Evolutionary conservation across 2,329 filamentous ascomycete species (phyloP), one percentile per base, ranked within the genome.

Genomic region (Aspergillus sp.): DNA sequence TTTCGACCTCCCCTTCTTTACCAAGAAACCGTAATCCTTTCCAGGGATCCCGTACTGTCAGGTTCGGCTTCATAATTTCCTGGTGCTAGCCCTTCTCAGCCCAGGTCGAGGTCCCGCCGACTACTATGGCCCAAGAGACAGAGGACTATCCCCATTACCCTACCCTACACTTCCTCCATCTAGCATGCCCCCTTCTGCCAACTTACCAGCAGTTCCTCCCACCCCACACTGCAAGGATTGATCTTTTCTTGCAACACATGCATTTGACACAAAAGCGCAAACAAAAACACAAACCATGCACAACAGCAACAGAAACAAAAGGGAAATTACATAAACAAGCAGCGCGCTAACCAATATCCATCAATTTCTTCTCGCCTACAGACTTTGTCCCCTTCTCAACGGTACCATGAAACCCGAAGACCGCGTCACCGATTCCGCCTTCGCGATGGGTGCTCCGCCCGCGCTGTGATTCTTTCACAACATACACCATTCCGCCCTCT

Each of bases 341-440:
- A 15, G 15, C 21, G 13, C 19, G 58, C 61, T 61, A 61, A 63
- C 55, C 32, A 36, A 12, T 38, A 5, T 17, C 28, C 39, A 50
- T 28, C 58, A 5, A 9, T 36, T 36, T 36, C 32, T 36, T 36
- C 28, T 38, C 38, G 15, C 12, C 25, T 13, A 62, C 83, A 92
- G 89, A 76, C 85, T 93, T 70, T 96, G 91, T 75, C 91, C 91
- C 51, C 82, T 95, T 75, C 88, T 96, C 63, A 96, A 96, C 73
- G 91, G 92, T 55, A 91, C 90, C 32, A 90, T 90, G 81, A 89
- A 90, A 65, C 78, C 78, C 39, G 80, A 82, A 61, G 79, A 82
- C 28, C 76, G 74, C 3, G 74, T 79, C 55, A 78, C 74, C 60
- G 78, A 78, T 58, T 78, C 79, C 2, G 79, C 79, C 15, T 82